Conservation (phyloP, 345 rosid species). For the Melaleuca quinquenervia region DNA sequence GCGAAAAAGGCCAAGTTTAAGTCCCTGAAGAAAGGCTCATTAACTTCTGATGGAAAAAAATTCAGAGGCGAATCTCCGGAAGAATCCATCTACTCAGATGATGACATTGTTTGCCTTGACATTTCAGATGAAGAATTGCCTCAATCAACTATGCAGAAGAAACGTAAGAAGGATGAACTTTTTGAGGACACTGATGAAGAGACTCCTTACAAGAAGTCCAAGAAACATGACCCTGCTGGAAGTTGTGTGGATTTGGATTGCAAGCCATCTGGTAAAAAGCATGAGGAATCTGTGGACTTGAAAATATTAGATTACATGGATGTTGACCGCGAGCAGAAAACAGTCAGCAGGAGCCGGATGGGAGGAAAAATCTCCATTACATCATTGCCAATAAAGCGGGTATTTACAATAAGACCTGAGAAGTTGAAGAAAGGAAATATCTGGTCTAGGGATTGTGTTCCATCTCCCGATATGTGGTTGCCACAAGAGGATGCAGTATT, state of each 20-base stretch:
- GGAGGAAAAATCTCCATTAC: conserved; percentile 76
- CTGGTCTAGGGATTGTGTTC: conserved; percentile 92
- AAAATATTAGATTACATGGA: conserved; percentile 18
- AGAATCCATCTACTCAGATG: conserved; percentile 26
- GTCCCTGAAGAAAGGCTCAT: conserved; percentile 80
- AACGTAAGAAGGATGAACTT: conserved; percentile 53
- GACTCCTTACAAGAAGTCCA: conserved; percentile 62
- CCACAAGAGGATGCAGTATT: conserved; percentile 96
- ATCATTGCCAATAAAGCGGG: conserved; percentile 73
- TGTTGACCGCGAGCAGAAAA: conserved; percentile 58
- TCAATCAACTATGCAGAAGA: conserved; percentile 31
- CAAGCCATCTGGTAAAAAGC: conserved; percentile 29
- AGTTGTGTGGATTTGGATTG: conserved; percentile 22
- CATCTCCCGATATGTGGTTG: conserved; percentile 87
- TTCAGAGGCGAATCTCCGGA: conserved; percentile 34
- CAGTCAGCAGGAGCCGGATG: conserved; percentile 51
- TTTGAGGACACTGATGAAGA: conserved; percentile 32
- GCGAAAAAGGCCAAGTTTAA: conserved; percentile 85
- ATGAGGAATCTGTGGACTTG: conserved; percentile 26
- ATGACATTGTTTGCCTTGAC: conserved; percentile 27
- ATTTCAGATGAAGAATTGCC: conserved; percentile 41
- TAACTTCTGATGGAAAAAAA: conserved; percentile 50
- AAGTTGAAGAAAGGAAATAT: conserved; percentile 82
- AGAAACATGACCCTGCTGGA: conserved; percentile 38
- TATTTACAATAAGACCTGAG: conserved; percentile 77